These are phyloP conservation scores for Aspergillus panamensis DNA, from an alignment of 495 filamentous ascomycete genomes.

Conservation along the genomic window DNA sequence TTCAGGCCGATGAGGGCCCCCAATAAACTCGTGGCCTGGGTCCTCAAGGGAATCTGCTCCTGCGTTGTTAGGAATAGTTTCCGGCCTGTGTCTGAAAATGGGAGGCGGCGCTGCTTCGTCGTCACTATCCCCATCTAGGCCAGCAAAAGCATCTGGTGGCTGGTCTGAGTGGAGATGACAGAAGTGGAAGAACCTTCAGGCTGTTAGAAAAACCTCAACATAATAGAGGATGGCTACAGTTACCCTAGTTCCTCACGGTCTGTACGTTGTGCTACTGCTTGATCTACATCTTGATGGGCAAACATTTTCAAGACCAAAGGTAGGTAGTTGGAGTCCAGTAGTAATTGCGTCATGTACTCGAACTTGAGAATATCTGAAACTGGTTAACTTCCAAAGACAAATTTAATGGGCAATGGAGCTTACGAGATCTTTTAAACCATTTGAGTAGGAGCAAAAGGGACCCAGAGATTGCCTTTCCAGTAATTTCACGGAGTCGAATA, in stretches of 20 bases:
- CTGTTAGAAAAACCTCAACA: conserved; percentile 16
- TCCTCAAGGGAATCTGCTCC: conserved; percentile 33
- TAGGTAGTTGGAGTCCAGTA: conserved; percentile 91
- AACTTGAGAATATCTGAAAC: conserved; percentile 83
- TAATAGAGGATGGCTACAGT: conserved; percentile 21
- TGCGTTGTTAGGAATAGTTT: conserved; percentile 24
- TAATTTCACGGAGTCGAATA: conserved; percentile 76
- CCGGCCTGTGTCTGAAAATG: conserved; percentile 56
- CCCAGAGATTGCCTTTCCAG: conserved; percentile 83
- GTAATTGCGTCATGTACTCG: conserved; percentile 89
- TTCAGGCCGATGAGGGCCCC: conserved; percentile 58
- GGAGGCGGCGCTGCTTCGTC: conserved; percentile 86
- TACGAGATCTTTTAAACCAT: conserved; percentile 95
- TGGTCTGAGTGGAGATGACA: conserved; percentile 60
- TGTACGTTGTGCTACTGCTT: conserved; percentile 76
- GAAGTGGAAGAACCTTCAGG: conserved; percentile 80
- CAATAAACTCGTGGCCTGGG: conserved; percentile 31
- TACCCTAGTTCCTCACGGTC: conserved; percentile 82
- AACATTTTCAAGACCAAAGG: conserved; percentile 90
- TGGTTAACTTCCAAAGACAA: conserved; percentile 17
- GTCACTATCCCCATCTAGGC: conserved; percentile 38
- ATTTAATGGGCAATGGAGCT: conserved; percentile 30
- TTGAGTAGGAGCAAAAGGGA: conserved; percentile 82
- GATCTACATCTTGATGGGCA: conserved; percentile 86
- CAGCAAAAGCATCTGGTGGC: conserved; percentile 29